Base-by-base conservation (phyloP, 306 rosid genomes). In the Astragalus membranaceus region DNA sequence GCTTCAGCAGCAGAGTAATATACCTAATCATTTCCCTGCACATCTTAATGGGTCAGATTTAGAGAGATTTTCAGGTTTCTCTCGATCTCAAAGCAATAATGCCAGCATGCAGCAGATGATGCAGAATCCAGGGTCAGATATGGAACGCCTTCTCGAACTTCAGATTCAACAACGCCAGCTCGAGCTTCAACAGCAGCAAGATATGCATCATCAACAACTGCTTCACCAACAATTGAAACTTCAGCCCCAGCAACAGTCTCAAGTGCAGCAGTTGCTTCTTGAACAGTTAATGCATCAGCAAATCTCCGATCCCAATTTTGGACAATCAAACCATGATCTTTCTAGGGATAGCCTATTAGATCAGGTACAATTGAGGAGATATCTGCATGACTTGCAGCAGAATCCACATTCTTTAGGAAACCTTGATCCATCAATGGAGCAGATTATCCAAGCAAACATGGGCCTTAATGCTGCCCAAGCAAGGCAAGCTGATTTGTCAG, bases 271-370 rank as follows among this genome's bases (percentile, higher is more conserved):
- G 37, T 35, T 83, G 76, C 82, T 85, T 32, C 80, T 85, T 71
- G 88, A 85, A 64, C 89, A 87, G 69, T 70, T 85, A 53, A 77
- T 85, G 85, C 83, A 84, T 69, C 88, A 78, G 43, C 90, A 82
- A 54, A 80, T 84, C 26, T 53, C 84, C 32, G 88, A 85, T 75
- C 83, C 81, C 29, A 73, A 78, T 75, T 72, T 77, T 79, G 86
- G 82, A 59, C 90, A 77, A 48, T 73, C 83, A 53, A 85, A 83
- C 29, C 72, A 69, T 23, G 88, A 88, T 70, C 77, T 77, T 72
- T 16, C 79, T 20, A 74, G 82, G 67, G 90, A 83, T 23, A 83
- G 66, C 84, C 44, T 82, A 52, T 65, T 76, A 33, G 90, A 88
- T 72, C 89, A 83, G 67, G 75, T 83, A 67, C 83, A 81, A 39